These are phyloP conservation scores for Drechslerella stenobrocha DNA, from an alignment of 2,329 filamentous ascomycete genomes.

Conservation along the genomic window DNA sequence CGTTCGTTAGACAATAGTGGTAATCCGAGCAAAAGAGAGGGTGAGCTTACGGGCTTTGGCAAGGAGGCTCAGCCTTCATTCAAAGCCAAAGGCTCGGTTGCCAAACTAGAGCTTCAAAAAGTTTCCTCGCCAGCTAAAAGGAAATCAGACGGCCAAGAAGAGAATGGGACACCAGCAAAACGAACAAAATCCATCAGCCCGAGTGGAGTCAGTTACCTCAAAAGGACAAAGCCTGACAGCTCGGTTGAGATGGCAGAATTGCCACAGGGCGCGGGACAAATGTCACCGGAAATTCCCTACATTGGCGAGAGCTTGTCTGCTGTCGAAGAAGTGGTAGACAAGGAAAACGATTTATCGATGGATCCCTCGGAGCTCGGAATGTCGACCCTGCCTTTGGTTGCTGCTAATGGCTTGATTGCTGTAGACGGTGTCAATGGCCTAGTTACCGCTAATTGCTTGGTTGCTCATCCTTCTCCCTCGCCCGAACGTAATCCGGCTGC, in stretches of 20 bases:
- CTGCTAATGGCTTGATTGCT: constrained; percentile 15
- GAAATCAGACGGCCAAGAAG: constrained; percentile 21
- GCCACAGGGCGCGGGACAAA: background rate
- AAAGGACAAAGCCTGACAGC: constrained; percentile 18
- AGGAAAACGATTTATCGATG: background rate
- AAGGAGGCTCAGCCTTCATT: background rate
- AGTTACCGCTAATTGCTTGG: constrained; percentile 20
- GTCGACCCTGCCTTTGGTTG: constrained; percentile 11
- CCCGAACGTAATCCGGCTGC: background rate
- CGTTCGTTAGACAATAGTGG: background rate
- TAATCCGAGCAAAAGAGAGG: background rate
- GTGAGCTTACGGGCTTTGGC: constrained; percentile 5
- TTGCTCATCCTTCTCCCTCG: background rate
- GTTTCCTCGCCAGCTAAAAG: constrained; percentile 25
- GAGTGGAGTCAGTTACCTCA: background rate
- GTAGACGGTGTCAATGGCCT: too few species aligned
- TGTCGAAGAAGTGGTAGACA: background rate
- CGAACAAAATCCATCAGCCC: constrained; percentile 27
- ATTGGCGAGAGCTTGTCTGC: constrained; percentile 5
- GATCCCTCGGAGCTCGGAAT: background rate
- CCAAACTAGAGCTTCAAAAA: background rate
- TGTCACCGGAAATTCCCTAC: constrained; percentile 26
- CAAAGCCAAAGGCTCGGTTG: background rate
- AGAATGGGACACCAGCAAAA: constrained; percentile 16
- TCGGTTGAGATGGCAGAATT: constrained; percentile 1